A percentile compares a stretch with the other conserved stretches of the same genome.
Conservation (phyloP, 352 stramenopile genomes). For the Globisporangium middletonii region DNA sequence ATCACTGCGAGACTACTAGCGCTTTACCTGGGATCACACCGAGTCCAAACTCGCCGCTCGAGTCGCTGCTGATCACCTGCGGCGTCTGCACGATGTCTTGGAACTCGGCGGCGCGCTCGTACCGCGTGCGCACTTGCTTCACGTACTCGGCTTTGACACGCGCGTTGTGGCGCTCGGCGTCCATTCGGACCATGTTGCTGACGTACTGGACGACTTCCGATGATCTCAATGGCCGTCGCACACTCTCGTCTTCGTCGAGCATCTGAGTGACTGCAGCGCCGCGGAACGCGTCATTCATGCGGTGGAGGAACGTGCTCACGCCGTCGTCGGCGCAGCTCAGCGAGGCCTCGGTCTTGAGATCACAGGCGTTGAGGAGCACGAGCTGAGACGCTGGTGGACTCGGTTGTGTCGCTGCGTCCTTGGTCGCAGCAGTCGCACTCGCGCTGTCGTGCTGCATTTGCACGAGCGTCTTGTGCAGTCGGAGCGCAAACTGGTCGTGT, state of each 20-base stretch:
- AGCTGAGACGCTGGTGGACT: conserved; percentile 15
- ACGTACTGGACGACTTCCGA: conserved; percentile 42
- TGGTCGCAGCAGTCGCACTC: neutral
- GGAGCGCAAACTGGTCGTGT: conserved; percentile 28
- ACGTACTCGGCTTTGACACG: conserved; percentile 38
- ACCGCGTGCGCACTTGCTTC: conserved; percentile 53
- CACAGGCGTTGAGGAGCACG: conserved; percentile 50
- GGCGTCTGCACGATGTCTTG: conserved; percentile 54
- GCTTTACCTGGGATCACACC: conserved; percentile 29
- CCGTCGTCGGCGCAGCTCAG: conserved; percentile 29
- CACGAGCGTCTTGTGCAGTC: conserved; percentile 27
- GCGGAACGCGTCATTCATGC: conserved; percentile 57
- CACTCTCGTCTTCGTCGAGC: conserved; percentile 23
- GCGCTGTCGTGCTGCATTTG: conserved; percentile 11
- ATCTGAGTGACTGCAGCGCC: conserved; percentile 24
- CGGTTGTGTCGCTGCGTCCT: neutral
- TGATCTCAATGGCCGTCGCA: conserved; percentile 16
- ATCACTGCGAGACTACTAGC: too few species aligned
- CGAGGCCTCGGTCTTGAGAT: conserved; percentile 31
- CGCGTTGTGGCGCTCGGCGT: conserved; percentile 38
- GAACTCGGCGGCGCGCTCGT: conserved; percentile 47
- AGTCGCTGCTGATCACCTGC: conserved; percentile 21
- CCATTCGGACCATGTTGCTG: conserved; percentile 18
- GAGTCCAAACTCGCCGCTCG: conserved; percentile 31
- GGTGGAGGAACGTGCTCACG: conserved; percentile 57